Percentiles rank a stretch among this genome's conserved stretches.
Evolutionary conservation across 2,329 filamentous ascomycete species (phyloP).

Genomic region (Cladosporium halotolerans): DNA sequence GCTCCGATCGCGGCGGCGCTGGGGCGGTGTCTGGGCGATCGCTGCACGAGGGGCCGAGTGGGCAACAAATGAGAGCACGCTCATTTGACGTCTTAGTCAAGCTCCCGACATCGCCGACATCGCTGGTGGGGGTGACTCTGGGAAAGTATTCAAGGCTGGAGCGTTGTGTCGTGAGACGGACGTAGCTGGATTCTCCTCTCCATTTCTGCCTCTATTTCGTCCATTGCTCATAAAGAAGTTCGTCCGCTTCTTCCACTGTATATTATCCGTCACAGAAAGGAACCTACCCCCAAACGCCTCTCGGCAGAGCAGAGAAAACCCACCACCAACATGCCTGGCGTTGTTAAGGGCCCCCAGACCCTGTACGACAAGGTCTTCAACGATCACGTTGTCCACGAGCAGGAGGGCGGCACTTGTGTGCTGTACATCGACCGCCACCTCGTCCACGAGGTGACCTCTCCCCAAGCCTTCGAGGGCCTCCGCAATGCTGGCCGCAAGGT

Average conservation of each 20-base stretch:
- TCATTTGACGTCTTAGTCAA: neutral
- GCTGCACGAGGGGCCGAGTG: neutral
- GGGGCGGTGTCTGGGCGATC: slow-evolving; percentile 2
- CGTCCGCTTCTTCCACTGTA: neutral
- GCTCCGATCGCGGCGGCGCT: slow-evolving; percentile 3
- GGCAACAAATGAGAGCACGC: slow-evolving; percentile 7
- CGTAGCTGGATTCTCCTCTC: neutral
- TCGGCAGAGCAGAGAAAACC: neutral
- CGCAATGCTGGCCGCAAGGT: slow-evolving; percentile 83
- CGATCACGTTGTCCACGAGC: slow-evolving; percentile 90
- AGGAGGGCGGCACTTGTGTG: slow-evolving; percentile 84
- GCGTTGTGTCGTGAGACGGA: neutral
- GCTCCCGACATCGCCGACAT: neutral
- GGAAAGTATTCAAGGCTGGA: neutral
- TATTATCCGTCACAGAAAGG: neutral
- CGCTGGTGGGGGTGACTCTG: slow-evolving; percentile 6
- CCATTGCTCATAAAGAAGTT: neutral
- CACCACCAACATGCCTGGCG: slow-evolving; percentile 25
- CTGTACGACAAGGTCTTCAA: slow-evolving; percentile 93
- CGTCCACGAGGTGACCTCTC: slow-evolving; percentile 97
- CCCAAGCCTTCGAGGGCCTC: slow-evolving; percentile 95
- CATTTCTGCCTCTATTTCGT: neutral
- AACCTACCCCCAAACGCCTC: neutral
- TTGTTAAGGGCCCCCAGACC: slow-evolving; percentile 26
- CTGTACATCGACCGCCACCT: slow-evolving; percentile 96